A percentile compares a stretch with the other conserved stretches of the same genome.
Conservation (phyloP, 495 filamentous ascomycete genomes). For the Penicillium soppii region DNA sequence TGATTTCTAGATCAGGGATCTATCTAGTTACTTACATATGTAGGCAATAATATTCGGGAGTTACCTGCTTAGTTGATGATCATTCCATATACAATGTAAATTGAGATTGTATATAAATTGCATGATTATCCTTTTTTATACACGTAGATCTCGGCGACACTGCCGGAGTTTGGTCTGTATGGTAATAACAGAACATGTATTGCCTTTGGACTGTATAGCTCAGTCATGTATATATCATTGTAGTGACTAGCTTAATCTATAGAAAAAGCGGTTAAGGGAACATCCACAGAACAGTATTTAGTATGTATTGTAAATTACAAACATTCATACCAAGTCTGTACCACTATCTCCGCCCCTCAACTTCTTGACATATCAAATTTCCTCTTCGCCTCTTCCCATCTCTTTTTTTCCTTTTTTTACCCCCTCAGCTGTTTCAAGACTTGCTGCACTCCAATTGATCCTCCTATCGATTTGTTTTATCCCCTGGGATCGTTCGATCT, state of each 20-base stretch:
- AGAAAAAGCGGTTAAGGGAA: neutral
- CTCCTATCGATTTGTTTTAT: neutral
- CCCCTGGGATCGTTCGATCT: constrained; percentile 18
- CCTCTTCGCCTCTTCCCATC: constrained; percentile 3
- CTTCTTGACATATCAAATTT: constrained; percentile 26
- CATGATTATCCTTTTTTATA: constrained; percentile 8
- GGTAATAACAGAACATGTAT: neutral
- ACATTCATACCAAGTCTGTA: constrained; percentile 1
- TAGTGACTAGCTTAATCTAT: neutral
- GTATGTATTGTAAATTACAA: constrained; percentile 6
- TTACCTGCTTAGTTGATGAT: no score
- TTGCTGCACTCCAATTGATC: neutral
- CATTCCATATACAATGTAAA: no score
- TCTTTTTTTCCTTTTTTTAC: constrained; percentile 2
- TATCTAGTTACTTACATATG: no score
- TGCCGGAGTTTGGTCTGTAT: constrained; percentile 6
- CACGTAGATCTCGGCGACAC: constrained; percentile 4
- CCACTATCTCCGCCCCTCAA: constrained; percentile 13
- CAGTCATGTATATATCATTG: neutral
- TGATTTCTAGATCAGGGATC: no score
- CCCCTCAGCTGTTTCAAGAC: neutral
- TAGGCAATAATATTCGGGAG: neutral
- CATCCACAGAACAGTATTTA: neutral
- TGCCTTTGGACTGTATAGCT: neutral
- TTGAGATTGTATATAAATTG: neutral